Conservation (phyloP, 768 basidiomycete species). For the Gloeostereum incarnatum region DNA sequence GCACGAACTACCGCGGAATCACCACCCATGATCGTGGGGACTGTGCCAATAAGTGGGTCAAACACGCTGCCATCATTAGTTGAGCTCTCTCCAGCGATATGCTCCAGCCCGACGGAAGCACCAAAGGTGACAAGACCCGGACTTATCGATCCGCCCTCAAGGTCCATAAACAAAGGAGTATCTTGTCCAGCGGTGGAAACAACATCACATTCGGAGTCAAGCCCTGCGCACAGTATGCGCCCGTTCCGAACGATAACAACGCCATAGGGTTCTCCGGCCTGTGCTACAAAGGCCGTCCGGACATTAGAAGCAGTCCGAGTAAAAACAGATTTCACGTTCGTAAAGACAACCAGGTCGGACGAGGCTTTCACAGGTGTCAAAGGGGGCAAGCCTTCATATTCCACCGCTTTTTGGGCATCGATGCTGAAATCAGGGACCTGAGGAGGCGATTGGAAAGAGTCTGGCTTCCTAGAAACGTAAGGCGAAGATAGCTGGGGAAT, state of each 20-base stretch:
- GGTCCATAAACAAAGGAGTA: slow-evolving; percentile 37
- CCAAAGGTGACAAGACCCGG: slow-evolving; percentile 69
- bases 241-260: slow-evolving; percentile 37
- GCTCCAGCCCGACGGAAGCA: slow-evolving; percentile 57
- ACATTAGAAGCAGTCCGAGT: slow-evolving; percentile 18
- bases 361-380: slow-evolving; percentile 32
- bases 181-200: slow-evolving; percentile 8
- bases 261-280: slow-evolving; percentile 13
- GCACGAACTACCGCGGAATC: slow-evolving; percentile 47
- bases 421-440: slow-evolving; percentile 61
- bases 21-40: slow-evolving; percentile 45
- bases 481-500: slow-evolving; percentile 58
- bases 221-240: slow-evolving; percentile 39
- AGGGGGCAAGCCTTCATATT: slow-evolving; percentile 71
- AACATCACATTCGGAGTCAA: slow-evolving; percentile 13
- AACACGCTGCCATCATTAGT: slow-evolving; percentile 60
- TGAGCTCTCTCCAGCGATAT: slow-evolving; percentile 58
- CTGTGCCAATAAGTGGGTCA: slow-evolving; percentile 37
- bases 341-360: slow-evolving; percentile 39
- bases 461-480: slow-evolving; percentile 40
- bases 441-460: slow-evolving; percentile 34
- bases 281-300: slow-evolving; percentile 17
- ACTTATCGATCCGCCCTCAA: slow-evolving; percentile 60
- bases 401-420: slow-evolving; percentile 51
- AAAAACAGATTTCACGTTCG: slow-evolving; percentile 50